phyloP scores from a whole-genome alignment of 2,329 filamentous ascomycete genomes.

The Sarocladium oryzae region DNA sequence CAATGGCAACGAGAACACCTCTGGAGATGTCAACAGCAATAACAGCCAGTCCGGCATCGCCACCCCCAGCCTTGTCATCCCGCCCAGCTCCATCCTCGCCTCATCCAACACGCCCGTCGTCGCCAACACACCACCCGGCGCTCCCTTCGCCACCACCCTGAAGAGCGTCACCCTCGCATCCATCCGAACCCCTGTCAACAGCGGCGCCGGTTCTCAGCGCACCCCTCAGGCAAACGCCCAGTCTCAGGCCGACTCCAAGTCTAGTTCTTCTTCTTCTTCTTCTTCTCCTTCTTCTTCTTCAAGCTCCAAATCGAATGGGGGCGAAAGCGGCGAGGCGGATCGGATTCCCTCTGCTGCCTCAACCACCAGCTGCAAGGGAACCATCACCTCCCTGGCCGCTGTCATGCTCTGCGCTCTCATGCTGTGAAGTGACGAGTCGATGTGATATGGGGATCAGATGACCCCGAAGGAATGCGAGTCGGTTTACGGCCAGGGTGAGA shows the following conservation, averaged over 20 bases:
- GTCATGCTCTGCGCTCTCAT: constrained; percentile 1
- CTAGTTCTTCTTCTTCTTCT: too few relatives aligned
- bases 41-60: background rate
- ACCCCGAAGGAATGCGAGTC: too few relatives aligned
- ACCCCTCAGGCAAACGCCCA: background rate
- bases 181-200: background rate
- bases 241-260: background rate
- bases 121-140: background rate
- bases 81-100: background rate
- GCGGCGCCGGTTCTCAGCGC: background rate
- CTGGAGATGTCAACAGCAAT: background rate
- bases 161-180: constrained; percentile 1
- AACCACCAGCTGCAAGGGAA: background rate
- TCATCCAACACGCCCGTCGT: background rate
- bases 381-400: background rate
- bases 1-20: background rate
- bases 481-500: too few relatives aligned
- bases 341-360: constrained; percentile 2
- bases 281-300: too few relatives aligned
- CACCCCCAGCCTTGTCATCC: background rate
- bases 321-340: background rate
- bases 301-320: background rate
- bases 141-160: background rate
- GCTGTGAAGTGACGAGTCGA: background rate
- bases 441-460: too few relatives aligned